A percentile compares a stretch with the other conserved stretches of the same genome.
Evolutionary conservation across 2,329 filamentous ascomycete genomes (phyloP).

Genomic region (Pleoardoris graminearum): DNA sequence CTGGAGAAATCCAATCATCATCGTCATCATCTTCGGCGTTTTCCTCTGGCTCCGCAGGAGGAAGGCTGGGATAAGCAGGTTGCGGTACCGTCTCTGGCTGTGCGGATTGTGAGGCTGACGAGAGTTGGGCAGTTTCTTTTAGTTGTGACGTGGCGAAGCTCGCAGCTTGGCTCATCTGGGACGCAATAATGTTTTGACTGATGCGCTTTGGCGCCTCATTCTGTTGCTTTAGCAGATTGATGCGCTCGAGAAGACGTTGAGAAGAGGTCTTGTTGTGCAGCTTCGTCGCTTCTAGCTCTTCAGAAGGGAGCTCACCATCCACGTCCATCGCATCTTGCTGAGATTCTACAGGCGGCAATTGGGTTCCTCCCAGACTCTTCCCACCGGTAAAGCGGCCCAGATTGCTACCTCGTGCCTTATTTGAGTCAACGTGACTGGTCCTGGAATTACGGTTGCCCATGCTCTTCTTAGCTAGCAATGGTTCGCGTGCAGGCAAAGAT

Average conservation of each 20-base stretch:
- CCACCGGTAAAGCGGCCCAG: slow-evolving; percentile 74
- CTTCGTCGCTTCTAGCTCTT: slow-evolving; percentile 59
- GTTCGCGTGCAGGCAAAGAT: slow-evolving; percentile 87
- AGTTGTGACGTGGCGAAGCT: slow-evolving; percentile 44
- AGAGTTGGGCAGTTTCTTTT: slow-evolving; percentile 32
- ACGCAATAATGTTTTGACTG: slow-evolving; percentile 44
- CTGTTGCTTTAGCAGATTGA: slow-evolving; percentile 69
- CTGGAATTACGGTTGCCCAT: slow-evolving; percentile 72
- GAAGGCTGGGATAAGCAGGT: slow-evolving; percentile 48
- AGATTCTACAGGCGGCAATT: slow-evolving; percentile 35
- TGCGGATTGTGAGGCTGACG: slow-evolving; percentile 15
- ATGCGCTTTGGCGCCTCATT: slow-evolving; percentile 43
- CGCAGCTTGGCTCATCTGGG: slow-evolving; percentile 31
- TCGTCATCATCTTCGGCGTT: slow-evolving; percentile 33
- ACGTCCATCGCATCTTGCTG: slow-evolving; percentile 58
- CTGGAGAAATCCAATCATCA: slow-evolving; percentile 64
- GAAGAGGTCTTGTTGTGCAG: slow-evolving; percentile 88
- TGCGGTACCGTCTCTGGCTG: slow-evolving; percentile 37
- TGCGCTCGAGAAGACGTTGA: slow-evolving; percentile 88
- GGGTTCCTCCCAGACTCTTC: slow-evolving; percentile 61
- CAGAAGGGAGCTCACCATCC: slow-evolving; percentile 48
- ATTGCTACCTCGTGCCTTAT: slow-evolving; percentile 67
- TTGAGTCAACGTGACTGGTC: slow-evolving; percentile 75
- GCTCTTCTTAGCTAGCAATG: slow-evolving; percentile 81
- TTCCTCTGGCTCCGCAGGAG: slow-evolving; percentile 27